Evolutionary conservation across 2,329 filamentous ascomycete genomes (phyloP), one percentile per base, ranked within the genome.

Genomic region (Ophiostoma himal-ulmi): DNA sequence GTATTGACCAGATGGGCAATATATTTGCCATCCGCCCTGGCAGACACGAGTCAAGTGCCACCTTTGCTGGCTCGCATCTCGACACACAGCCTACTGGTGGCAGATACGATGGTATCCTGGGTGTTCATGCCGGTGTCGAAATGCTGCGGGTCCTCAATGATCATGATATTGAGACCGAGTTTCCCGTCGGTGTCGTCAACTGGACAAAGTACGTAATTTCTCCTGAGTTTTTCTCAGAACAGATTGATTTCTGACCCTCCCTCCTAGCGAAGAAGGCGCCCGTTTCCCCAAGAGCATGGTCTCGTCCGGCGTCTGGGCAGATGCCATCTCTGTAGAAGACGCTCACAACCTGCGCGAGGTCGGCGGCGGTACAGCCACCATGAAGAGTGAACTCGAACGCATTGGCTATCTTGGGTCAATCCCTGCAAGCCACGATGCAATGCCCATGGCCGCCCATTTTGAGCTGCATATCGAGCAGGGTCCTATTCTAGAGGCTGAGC

Each of bases 391-490:
- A 72, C 83, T 95, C 0, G 82, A 91, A 76, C 84, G 89, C 11
- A 93, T 93, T 68, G 88, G 88, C 0, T 93, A 92, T 73, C 79
- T 92, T 0, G 91, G 91, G 11, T 74, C 78, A 0, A 79, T 83
- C 0, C 83, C 84, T 10, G 85, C 86, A 20, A 87, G 83, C 70
- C 82, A 89, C 77, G 81, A 84, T 72, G 80, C 83, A 41, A 86
- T 84, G 22, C 89, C 89, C 0, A 88, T 93, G 79, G 89, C 86
- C 0, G 91, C 90, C 0, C 91, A 94, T 78, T 94, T 94, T 75
- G 91, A 94, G 78, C 83, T 94, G 13, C 92, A 95, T 76, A 94
- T 94, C 69, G 92, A 96, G 77, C 92, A 96, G 77, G 91, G 91
- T 0, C 91, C 91, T 0, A 86, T 92, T 54, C 83, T 96, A 0